Conservation (phyloP, 176 grass and related monocot genomes). For the Musa acuminata region DNA sequence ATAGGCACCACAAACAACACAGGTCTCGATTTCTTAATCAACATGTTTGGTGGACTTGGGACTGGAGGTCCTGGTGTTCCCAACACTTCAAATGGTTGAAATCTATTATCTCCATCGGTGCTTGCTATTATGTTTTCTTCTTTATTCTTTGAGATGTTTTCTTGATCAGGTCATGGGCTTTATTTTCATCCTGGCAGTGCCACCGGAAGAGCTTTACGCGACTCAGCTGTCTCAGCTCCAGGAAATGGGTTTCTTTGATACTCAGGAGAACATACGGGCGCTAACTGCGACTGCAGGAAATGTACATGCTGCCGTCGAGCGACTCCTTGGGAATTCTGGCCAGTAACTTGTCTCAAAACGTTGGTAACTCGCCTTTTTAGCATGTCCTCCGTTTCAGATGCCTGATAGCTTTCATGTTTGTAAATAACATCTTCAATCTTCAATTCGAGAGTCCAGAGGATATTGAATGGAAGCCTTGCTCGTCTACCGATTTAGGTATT, state of each 20-base stretch:
- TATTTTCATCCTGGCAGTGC: conserved; percentile 35
- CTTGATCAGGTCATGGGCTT: not conserved
- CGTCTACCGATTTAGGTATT: conserved; percentile 8
- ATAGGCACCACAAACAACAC: conserved; percentile 40
- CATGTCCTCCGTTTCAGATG: not conserved
- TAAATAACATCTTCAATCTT: conserved; percentile 1
- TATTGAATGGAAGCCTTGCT: conserved; percentile 22
- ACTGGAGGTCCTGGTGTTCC: conserved; percentile 55
- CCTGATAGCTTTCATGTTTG: conserved; percentile 5
- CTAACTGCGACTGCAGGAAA: conserved; percentile 78
- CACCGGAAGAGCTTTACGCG: conserved; percentile 81
- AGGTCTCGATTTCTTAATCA: conserved; percentile 65
- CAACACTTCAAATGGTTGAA: conserved; percentile 63
- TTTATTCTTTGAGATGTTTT: not conserved
- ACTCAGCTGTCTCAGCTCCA: conserved; percentile 81
- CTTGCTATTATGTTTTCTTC: not conserved
- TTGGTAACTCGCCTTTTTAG: not conserved
- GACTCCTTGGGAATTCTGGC: conserved; percentile 77
- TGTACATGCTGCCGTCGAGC: conserved; percentile 83
- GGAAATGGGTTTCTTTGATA: conserved; percentile 96
- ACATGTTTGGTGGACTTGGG: conserved; percentile 89
- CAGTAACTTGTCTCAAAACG: conserved; percentile 29
- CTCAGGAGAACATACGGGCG: conserved; percentile 69
- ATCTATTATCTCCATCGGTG: conserved; percentile 8
- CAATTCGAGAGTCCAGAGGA: not conserved